Evolutionary conservation across 805 yeast species (phyloP).

Genomic region (Metschnikowia noctiluminum): DNA sequence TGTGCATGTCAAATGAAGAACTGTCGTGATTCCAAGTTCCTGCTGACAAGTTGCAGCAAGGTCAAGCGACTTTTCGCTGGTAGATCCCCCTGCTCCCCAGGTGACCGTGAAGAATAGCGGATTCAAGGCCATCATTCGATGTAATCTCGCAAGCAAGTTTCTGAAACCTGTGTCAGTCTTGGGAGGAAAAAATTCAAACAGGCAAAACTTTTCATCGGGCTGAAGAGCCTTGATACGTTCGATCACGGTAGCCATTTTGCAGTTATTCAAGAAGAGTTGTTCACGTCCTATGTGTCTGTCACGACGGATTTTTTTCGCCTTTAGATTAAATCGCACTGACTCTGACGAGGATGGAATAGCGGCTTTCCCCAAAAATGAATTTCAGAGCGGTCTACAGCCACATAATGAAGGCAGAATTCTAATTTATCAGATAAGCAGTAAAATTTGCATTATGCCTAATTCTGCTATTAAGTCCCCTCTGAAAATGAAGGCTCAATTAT

Average conservation of each 20-base stretch:
- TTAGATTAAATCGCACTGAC: conserved; percentile 7
- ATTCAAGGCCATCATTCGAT: conserved; percentile 82
- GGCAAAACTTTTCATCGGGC: conserved; percentile 61
- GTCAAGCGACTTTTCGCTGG: conserved; percentile 81
- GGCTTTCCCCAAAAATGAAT: background rate
- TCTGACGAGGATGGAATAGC: conserved; percentile 1
- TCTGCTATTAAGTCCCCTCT: too few species aligned
- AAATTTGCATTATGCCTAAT: too few species aligned
- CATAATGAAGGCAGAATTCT: too few species aligned
- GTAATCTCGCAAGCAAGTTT: conserved; percentile 80
- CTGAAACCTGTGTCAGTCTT: conserved; percentile 86
- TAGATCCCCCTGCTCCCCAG: conserved; percentile 99
- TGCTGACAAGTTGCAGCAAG: conserved; percentile 74
- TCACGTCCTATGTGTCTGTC: background rate
- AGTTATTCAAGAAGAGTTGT: background rate
- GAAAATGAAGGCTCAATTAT: too few species aligned
- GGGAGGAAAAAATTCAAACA: conserved; percentile 97
- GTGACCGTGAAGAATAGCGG: conserved; percentile 91
- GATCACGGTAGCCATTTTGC: conserved; percentile 17
- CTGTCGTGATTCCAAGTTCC: conserved; percentile 80
- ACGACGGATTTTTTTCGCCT: too few species aligned
- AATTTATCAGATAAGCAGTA: too few species aligned
- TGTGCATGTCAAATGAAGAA: conserved; percentile 94
- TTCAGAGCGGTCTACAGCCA: too few species aligned
- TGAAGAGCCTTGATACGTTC: conserved; percentile 40